Base-by-base conservation (phyloP, 331 rosid genomes). In the Prunus yedoensis region DNA sequence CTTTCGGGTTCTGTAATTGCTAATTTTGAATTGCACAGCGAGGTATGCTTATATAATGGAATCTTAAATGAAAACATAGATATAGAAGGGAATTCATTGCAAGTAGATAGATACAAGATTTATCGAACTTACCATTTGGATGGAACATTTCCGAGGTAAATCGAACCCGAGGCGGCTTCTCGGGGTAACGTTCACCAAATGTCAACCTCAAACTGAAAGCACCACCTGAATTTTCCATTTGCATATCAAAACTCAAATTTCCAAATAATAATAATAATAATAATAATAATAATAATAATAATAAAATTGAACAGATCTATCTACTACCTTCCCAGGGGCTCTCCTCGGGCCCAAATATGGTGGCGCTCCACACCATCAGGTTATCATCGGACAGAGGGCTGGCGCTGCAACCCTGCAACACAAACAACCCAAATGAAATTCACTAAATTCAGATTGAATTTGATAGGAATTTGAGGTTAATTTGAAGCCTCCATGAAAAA, bases 291-390 rank as follows among this genome's bases (percentile, higher is more conserved):
- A 5, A 21, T 4, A 28, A n/a, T 5, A 7, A 43, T 35, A 68
- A 17, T 8, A 10, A n/a, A 28, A 1, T 6, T 7, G 17, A 28
- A 25, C 68, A 14, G 59, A 81, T 77, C 66, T 53, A 17, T 73
- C 23, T 10, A 62, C 46, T 8, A 81, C 78, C 81, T 71, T 81
- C 81, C 71, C 85, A 81, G 0, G 81, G 75, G 50, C 78, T 71
- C 71, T 76, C 85, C 41, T 81, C 81, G 4, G 81, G 85, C 3
- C 81, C 75, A 50, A 81, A 81, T 54, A 81, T 66, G 65, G 81
- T 71, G 17, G 81, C 81, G 58, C 67, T 81, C 85, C 81, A 77
- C 50, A 81, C 81, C 41, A 81, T 76, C 47, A 81, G n/a, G 47
- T 77, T 76, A n/a, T 81, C 78, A 46, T 81, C 81, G 10, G 78